Base-by-base conservation (phyloP, 192 early-diverging fungal species). In the Podila minutissima region DNA sequence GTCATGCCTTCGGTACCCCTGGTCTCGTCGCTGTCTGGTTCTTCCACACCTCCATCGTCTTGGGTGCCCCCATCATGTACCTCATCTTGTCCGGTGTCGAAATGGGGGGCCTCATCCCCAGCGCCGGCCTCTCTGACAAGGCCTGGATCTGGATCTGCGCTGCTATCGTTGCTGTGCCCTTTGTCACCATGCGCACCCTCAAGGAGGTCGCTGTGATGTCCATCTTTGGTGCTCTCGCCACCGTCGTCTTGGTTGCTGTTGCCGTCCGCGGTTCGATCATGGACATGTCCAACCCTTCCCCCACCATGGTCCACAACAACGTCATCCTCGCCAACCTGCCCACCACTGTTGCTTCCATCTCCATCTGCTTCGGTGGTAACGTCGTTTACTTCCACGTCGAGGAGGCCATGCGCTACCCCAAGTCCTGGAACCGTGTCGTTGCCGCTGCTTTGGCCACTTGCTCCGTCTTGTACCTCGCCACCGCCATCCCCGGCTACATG, bases 381-480 rank as follows among this genome's bases (percentile, higher is more conserved):
- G 90, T 87, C 4, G 89, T 92, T 5, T 94, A 94, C 71, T 90
- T 93, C 17, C 90, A 94, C 57, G 89, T 95, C 35, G 92, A 95
- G 76, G 84, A 83, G n/a, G 87, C 89, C 49, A 93, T 95, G 94
- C 78, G 75, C 48, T 82, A 88, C n/a, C 92, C 92, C 4, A 33
- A 76, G 26, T 66, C 91, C 51, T 95, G 92, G 76, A 84, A 84
- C 31, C 85, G 83, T 71, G 91, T 93, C 31, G 71, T 92, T 41
- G 82, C 82, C 29, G 75, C 86, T 20, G 75, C 86, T 65, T 83
- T 94, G 73, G 55, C 73, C 5, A 87, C 91, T 9, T 93, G 94
- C 62, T 88, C 88, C 24, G 68, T 73, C 32, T 84, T 93, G 69
- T 94, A 94, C 73, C 59, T 90, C 1, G 38, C 91, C 26, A 86